Base-by-base conservation (phyloP, 176 grass and related monocot genomes). In the Tillandsia fasciculata region DNA sequence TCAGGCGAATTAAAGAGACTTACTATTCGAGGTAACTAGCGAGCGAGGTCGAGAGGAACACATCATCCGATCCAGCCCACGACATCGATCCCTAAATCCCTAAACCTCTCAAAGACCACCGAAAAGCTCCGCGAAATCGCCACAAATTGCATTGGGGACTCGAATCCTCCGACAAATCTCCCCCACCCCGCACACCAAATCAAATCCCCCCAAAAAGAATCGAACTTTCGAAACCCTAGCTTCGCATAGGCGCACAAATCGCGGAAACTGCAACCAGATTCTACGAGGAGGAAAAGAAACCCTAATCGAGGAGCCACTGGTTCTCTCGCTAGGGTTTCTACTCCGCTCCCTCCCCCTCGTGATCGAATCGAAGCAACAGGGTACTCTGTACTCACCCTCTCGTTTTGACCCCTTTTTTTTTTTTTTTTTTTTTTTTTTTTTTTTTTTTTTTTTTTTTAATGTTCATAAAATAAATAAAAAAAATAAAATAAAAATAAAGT, bases 11-110 rank as follows among this genome's bases (percentile, higher is more conserved):
- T 56, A 15, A 61, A 18, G 17, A 58, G 59, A 49, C 75, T 77
- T 47, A 77, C 75, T 77, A 42, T 77, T 77, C 75, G 48, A 77
- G 75, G 27, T 77, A 77, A 13, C 66, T 77, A 12, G 75, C 75
- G 14, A 77, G 75, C 10, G 75, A 77, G 13, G 75, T 77, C 28
- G 75, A 77, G 6, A 77, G 66, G 48, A 77, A 77, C 9, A 77
- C 63, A 58, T 77, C 75, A 59, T 77, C 75, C 13, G 75, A 53
- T 61, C 75, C 66, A 10, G 66, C 66, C 75, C 75, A 77, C 75
- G 75, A 77, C 75, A 77, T 77, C 67, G 75, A 67, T 6, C 33
- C 66, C 53, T 22, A 77, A 69, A 28, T 53, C 20, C 27, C 63
- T 59, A 17, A 28, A 54, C 52, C 66, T 17, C 15, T 48, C 29